Conservation (phyloP, 371 early-diverging fungal genomes). For the Coemansia sp. region DNA sequence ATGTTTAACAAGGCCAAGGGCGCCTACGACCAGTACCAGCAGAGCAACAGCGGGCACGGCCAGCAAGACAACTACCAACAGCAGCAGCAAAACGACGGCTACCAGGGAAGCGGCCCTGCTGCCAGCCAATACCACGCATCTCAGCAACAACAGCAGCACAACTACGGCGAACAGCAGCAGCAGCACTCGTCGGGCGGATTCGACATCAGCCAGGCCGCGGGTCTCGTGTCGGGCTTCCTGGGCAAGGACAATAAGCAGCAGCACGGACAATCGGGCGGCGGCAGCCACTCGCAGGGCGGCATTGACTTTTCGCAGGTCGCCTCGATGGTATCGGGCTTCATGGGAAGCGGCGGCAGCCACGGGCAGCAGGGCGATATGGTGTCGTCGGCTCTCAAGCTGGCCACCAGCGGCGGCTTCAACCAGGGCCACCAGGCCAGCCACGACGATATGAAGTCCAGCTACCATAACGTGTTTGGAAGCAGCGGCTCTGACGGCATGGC, state of each 20-base stretch:
- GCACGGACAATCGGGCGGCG: background rate
- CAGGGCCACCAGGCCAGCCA: slow-evolving; percentile 28
- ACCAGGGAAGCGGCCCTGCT: background rate
- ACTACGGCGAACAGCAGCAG: background rate
- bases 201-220: slow-evolving; percentile 22
- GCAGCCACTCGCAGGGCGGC: slow-evolving; percentile 4
- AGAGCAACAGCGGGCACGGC: background rate
- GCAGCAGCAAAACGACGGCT: slow-evolving; percentile 1
- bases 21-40: slow-evolving; percentile 37
- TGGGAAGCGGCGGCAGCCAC: slow-evolving; percentile 16
- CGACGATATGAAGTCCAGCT: slow-evolving; percentile 27
- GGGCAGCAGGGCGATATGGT: slow-evolving; percentile 9
- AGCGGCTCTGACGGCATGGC: slow-evolving; percentile 14
- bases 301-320: slow-evolving; percentile 20
- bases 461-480: slow-evolving; percentile 5
- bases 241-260: slow-evolving; percentile 2
- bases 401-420: slow-evolving; percentile 29
- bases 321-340: slow-evolving; percentile 12
- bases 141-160: no score
- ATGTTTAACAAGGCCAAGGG: slow-evolving; percentile 17
- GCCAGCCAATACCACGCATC: slow-evolving; percentile 21
- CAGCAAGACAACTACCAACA: slow-evolving; percentile 1
- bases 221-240: slow-evolving; percentile 22
- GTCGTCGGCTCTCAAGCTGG: slow-evolving; percentile 30
- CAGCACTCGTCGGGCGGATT: slow-evolving; percentile 13